phyloP scores from a whole-genome alignment of 2,329 filamentous ascomycete species.

The Xylariaceae sp. region DNA sequence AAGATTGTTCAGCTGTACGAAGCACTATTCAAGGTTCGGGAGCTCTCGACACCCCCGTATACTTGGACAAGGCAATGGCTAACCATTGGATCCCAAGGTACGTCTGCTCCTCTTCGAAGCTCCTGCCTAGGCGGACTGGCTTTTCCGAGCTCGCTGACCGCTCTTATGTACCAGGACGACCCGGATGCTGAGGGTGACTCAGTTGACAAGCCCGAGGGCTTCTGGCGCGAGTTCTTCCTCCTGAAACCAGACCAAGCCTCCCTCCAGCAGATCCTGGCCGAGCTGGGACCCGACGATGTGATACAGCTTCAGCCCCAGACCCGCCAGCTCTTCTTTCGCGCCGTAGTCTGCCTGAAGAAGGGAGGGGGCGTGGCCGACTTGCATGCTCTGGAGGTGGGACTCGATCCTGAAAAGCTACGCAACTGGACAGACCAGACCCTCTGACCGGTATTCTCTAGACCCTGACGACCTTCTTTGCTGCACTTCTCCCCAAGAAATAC shows the following conservation, averaged over 20 bases:
- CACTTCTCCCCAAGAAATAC: constrained; percentile 80
- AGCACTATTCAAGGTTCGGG: constrained; percentile 64
- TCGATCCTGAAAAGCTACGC: too few relatives aligned
- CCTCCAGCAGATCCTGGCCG: constrained; percentile 60
- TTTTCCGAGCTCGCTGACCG: constrained; percentile 21
- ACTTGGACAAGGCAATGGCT: constrained; percentile 14
- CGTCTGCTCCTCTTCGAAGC: constrained; percentile 7
- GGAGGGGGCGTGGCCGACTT: constrained; percentile 56
- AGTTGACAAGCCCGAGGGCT: constrained; percentile 80
- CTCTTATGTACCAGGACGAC: constrained; percentile 30
- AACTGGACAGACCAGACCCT: too few relatives aligned
- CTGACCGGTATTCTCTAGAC: too few relatives aligned
- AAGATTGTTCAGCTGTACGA: constrained; percentile 92
- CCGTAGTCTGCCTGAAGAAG: constrained; percentile 61
- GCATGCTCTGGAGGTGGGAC: constrained; percentile 76
- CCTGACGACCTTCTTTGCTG: constrained; percentile 77
- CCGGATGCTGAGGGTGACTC: constrained; percentile 51
- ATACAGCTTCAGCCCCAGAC: constrained; percentile 71
- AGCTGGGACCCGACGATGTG: constrained; percentile 66
- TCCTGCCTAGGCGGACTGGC: too few relatives aligned
- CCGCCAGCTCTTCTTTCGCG: constrained; percentile 68
- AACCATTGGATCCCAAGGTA: constrained; percentile 22
- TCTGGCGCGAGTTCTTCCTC: constrained; percentile 95
- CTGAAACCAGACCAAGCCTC: constrained; percentile 68
- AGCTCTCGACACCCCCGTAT: constrained; percentile 12